Base-by-base conservation (phyloP, 2,329 filamentous ascomycete species). In the Claviceps purpurea region DNA sequence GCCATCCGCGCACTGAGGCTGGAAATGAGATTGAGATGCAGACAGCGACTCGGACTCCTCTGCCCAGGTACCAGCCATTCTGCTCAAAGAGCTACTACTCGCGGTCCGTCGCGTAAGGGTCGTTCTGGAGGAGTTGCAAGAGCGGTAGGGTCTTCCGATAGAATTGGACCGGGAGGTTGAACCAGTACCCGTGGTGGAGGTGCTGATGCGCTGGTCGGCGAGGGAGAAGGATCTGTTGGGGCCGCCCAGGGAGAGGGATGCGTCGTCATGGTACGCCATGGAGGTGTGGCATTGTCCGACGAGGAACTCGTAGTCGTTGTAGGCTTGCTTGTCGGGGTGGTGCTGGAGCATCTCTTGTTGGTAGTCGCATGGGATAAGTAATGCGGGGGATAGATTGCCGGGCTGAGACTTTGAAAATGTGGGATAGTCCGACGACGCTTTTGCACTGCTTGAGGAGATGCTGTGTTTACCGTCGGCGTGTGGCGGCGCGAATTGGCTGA, bases 331-430 rank as follows among this genome's bases (percentile, higher is more conserved):
- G 48, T 65, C 62, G 7, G 56, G 53, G 43, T 66, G 61, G 1
- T 56, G 56, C 22, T 64, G 54, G 42, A 75, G 62, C 69, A 81
- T 75, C 57, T 80, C 72, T 55, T 75, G 71, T 50, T 77, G 73
- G 57, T 75, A 81, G 50, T 84, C 80, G 47, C 69, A 65, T 13
- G 81, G 79, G 50, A 84, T 80, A 49, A 84, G 69, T n/a, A 84
- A 69, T 3, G 77, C 77, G 0, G 81, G 80, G 7, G 80, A 83
- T 38, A 83, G 64, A 43, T 70, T 73, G 60, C 82, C 81, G 14
- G 75, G 77, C 52, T 81, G 75, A 0, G 73, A 74, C 61, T 82
- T 79, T 58, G 74, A 75, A 62, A 78, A 81, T 60, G 72, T 79
- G 2, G 73, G 76, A 0, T 72, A 70, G 14, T 71, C 69, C 3